Base-by-base conservation (phyloP, 768 basidiomycete species). In the Xerocomellus intermedius region DNA sequence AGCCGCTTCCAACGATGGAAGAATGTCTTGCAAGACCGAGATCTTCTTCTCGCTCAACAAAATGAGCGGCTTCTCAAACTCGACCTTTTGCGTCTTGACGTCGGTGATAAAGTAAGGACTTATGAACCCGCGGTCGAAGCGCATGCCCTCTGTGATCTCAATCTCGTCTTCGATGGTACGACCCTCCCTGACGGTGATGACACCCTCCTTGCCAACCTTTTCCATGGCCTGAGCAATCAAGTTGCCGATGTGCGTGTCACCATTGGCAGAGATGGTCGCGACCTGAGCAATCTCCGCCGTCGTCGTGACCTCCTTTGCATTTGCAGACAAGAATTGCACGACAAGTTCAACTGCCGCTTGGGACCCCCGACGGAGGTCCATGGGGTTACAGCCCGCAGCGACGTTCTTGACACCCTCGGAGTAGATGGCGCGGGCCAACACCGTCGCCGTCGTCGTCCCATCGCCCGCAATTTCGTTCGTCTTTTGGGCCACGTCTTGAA, bases 151-250 rank as follows among this genome's bases (percentile, higher is more conserved):
- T 24, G 96, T 98, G 67, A 98, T 94, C 73, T 98, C 96, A 69
- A 97, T 98, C 75, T 97, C 93, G 69, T 98, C 96, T 65, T 97
- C 94, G 61, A 95, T 97, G 6, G 96, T 98, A 64, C 89, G 86
- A 42, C 96, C 96, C 74, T 99, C 96, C 80, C 98, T 99, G 73
- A 99, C 95, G 47, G 96, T 98, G 79, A 99, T 98, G 68, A 98
- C 96, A 72, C 96, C 96, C 76, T 99, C 96, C 79, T 96, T 97
- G 70, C 96, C 96, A 57, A 98, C 96, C 74, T 97, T 97, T 77
- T 98, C 96, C 96, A 98, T 98, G 2, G 96, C 96, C 69, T 92
- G 92, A 6, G 96, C 95, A 72, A 98, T 98, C 67, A 99, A 83
- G 70, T 87, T 86, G 43, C 96, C 96, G 58, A 99, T 81, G 69